Percentiles rank a stretch among this genome's conserved stretches.
These are phyloP conservation scores for Plasmopara halstedii DNA, from an alignment of 352 stramenopile species.

Conservation along the genomic window DNA sequence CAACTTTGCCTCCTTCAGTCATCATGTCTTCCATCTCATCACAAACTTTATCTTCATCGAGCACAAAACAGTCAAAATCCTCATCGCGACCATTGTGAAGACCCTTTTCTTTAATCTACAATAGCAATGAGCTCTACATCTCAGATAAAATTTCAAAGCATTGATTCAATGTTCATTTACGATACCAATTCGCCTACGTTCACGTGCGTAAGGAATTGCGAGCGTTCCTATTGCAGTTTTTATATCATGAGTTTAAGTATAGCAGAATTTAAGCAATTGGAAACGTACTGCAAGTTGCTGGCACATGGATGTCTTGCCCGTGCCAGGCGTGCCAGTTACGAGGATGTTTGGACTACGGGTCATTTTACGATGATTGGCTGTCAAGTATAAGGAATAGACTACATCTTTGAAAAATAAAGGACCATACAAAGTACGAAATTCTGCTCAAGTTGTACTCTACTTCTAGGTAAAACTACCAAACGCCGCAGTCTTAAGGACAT, in stretches of 20 bases:
- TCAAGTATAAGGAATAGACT: no score
- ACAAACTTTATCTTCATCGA: slow-evolving; percentile 96
- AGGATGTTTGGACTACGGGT: slow-evolving; percentile 91
- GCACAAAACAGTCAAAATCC: slow-evolving; percentile 93
- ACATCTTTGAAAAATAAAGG: no score
- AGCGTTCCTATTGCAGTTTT: slow-evolving; percentile 46
- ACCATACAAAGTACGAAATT: no score
- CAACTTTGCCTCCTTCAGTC: slow-evolving; percentile 82
- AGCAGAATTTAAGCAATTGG: background rate
- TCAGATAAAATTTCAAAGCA: background rate
- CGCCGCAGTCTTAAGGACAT: no score
- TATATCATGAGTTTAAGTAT: no score
- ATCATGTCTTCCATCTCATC: slow-evolving; percentile 93
- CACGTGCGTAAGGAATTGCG: slow-evolving; percentile 82
- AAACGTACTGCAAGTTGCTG: slow-evolving; percentile 79
- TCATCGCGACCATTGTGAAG: slow-evolving; percentile 87
- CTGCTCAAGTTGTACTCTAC: no score
- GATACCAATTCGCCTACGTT: slow-evolving; percentile 91
- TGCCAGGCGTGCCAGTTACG: slow-evolving; percentile 95
- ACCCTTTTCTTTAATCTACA: slow-evolving; percentile 56
- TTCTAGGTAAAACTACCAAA: no score
- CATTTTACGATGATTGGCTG: slow-evolving; percentile 28
- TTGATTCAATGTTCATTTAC: background rate
- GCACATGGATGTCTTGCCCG: slow-evolving; percentile 92
- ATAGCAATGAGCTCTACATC: slow-evolving; percentile 5